phyloP scores from a whole-genome alignment of 495 filamentous ascomycete genomes.

The Talaromyces proteolyticus region DNA sequence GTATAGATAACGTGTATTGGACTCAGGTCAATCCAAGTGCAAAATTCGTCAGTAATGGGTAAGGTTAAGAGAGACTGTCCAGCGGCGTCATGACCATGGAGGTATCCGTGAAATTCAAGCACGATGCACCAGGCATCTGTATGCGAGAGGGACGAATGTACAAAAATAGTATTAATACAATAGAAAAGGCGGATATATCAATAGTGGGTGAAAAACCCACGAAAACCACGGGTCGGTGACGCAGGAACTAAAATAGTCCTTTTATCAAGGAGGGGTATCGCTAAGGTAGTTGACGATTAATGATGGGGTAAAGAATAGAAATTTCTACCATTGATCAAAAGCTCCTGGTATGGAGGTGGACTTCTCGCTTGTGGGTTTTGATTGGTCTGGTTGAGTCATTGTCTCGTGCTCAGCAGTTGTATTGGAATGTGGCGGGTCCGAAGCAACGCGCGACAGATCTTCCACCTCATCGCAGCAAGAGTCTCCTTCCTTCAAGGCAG shows the following conservation, averaged over 20 bases:
- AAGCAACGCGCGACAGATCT: background rate
- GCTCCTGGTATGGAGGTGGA: slow-evolving; percentile 7
- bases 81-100: background rate
- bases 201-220: background rate
- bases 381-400: background rate
- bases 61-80: background rate
- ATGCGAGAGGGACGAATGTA: background rate
- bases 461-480: background rate
- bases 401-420: background rate
- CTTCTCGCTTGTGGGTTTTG: background rate
- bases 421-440: slow-evolving; percentile 5
- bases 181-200: background rate
- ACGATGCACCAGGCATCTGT: background rate
- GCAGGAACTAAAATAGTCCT: too few relatives aligned
- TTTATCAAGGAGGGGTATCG: too few relatives aligned
- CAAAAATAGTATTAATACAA: background rate
- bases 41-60: background rate
- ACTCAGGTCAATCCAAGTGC: too few relatives aligned
- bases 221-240: too few relatives aligned
- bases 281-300: too few relatives aligned
- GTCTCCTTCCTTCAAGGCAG: background rate
- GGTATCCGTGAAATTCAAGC: background rate
- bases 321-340: slow-evolving; percentile 6
- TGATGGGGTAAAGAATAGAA: too few relatives aligned
- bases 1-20: too few relatives aligned